Conservation (phyloP, 768 basidiomycete genomes). For the Leucosporidium scottii region DNA sequence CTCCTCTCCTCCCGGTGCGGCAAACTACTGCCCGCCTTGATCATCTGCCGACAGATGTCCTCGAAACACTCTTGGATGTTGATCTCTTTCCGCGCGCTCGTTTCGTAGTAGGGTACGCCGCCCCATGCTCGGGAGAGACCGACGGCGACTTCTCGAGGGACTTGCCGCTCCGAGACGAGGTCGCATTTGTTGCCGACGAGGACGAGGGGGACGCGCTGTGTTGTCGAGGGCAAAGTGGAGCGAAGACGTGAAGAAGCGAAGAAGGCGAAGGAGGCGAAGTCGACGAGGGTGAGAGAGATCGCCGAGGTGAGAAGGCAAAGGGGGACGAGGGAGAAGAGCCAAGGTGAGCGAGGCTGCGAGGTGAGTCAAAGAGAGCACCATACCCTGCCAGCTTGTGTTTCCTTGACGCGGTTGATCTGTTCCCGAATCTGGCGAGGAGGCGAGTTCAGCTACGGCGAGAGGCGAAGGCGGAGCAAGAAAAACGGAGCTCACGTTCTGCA, state of each 20-base stretch:
- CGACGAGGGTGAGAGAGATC: neutral
- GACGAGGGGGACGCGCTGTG: slow-evolving; percentile 31
- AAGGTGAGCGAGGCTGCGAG: too few species aligned
- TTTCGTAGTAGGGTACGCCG: slow-evolving; percentile 38
- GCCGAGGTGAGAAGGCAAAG: neutral
- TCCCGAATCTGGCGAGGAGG: slow-evolving; percentile 12
- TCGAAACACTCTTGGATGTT: slow-evolving; percentile 35
- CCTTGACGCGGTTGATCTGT: slow-evolving; percentile 37
- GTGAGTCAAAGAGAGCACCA: neutral
- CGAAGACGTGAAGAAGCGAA: too few species aligned
- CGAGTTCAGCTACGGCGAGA: too few species aligned
- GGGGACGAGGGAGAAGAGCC: too few species aligned
- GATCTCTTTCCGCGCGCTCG: slow-evolving; percentile 32
- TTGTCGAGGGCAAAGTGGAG: too few species aligned
- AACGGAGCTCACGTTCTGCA: slow-evolving; percentile 12
- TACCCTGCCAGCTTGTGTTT: slow-evolving; percentile 8
- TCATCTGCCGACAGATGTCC: slow-evolving; percentile 36
- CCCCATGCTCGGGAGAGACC: slow-evolving; percentile 31
- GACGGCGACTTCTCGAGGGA: slow-evolving; percentile 33
- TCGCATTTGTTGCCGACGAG: slow-evolving; percentile 39
- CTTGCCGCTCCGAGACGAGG: slow-evolving; percentile 33
- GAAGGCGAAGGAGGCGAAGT: too few species aligned
- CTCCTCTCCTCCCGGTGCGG: neutral
- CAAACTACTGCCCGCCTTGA: slow-evolving; percentile 11
- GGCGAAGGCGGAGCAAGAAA: neutral